These are phyloP conservation scores for Kalmusia sp. DNA, from an alignment of 2,329 filamentous ascomycete genomes.

Conservation along the genomic window DNA sequence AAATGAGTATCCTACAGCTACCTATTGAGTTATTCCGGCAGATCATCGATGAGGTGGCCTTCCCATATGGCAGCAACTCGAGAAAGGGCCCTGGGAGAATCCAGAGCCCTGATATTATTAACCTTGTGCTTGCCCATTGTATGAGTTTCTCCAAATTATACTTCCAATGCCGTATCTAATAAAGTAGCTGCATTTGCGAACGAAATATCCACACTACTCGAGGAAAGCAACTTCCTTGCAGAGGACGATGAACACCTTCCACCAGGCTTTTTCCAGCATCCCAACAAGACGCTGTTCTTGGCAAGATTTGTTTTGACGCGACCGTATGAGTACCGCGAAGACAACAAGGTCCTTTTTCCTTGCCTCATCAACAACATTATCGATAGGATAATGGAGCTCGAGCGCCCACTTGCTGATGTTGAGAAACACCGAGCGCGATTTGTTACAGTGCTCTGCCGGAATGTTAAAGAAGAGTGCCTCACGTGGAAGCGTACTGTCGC, in stretches of 20 bases:
- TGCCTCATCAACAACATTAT: slow-evolving; percentile 1
- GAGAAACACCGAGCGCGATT: background rate
- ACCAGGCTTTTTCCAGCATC: background rate
- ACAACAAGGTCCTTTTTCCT: background rate
- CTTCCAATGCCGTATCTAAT: background rate
- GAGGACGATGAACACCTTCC: background rate
- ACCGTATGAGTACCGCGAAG: background rate
- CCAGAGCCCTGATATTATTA: background rate
- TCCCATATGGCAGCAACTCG: background rate
- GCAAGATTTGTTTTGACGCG: background rate
- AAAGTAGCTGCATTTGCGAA: background rate
- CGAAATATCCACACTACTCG: background rate
- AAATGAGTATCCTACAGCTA: background rate
- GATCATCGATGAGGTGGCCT: background rate
- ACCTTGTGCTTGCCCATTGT: background rate
- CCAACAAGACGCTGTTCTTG: background rate
- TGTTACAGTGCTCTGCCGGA: background rate
- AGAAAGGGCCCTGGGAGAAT: background rate
- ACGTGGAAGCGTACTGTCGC: background rate
- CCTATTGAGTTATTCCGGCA: background rate
- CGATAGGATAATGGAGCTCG: slow-evolving; percentile 5
- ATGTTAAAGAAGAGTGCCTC: background rate
- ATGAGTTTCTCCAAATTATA: background rate
- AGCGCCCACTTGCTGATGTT: background rate
- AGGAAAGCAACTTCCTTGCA: background rate